Conservation (phyloP, 345 rosid species). For the Citrus mangshanensis region DNA sequence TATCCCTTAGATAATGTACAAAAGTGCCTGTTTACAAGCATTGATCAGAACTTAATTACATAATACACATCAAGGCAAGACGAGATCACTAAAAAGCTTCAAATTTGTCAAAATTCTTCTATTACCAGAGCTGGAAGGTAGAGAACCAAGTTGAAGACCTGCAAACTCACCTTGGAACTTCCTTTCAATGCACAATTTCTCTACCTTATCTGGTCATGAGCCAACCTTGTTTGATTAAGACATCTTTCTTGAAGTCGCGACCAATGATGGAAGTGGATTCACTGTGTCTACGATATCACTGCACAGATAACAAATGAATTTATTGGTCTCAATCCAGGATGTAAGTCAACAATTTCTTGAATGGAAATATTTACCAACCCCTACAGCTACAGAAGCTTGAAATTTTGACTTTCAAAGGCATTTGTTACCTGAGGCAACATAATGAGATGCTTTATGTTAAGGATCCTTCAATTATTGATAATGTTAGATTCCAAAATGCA, state of each 20-base stretch:
- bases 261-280: constrained; percentile 87
- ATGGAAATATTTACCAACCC: neutral
- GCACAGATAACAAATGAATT: constrained; percentile 23
- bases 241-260: constrained; percentile 75
- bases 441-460: neutral
- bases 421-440: neutral
- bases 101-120: neutral
- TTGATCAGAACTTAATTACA: neutral
- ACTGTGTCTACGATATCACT: constrained; percentile 91
- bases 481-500: neutral
- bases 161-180: neutral
- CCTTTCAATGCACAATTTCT: neutral
- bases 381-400: neutral
- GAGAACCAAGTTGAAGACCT: neutral
- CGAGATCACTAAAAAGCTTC: neutral
- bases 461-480: neutral
- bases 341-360: neutral
- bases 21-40: neutral
- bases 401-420: neutral
- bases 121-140: neutral
- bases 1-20: neutral
- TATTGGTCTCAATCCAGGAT: neutral
- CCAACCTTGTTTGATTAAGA: constrained; percentile 81
- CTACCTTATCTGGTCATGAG: constrained; percentile 53
- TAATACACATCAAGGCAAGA: neutral